These are phyloP conservation scores for Boletus rubropictus DNA, from an alignment of 768 basidiomycete species.

Conservation along the genomic window DNA sequence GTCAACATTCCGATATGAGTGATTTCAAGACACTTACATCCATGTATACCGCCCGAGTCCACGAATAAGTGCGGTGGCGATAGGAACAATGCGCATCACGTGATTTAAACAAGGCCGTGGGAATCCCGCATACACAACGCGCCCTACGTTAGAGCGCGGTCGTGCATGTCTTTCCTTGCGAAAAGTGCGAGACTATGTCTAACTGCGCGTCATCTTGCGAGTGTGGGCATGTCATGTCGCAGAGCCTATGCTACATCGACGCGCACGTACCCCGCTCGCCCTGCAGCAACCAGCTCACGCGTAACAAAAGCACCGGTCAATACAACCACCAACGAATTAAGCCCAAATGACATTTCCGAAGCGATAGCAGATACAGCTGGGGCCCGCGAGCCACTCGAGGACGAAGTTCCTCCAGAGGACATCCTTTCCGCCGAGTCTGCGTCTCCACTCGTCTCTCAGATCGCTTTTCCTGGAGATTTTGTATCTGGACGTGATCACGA, in stretches of 20 bases:
- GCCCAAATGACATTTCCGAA: constrained; percentile 16
- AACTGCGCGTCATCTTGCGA: constrained; percentile 6
- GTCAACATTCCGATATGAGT: no score
- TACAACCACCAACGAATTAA: constrained; percentile 24
- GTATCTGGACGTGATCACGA: constrained; percentile 15
- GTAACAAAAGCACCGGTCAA: constrained; percentile 29
- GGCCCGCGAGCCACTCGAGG: constrained; percentile 8
- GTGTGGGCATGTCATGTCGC: background rate
- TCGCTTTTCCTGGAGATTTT: constrained; percentile 28
- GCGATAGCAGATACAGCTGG: constrained; percentile 18
- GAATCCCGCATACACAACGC: no score
- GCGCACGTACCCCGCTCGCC: constrained; percentile 23
- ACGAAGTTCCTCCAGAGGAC: constrained; percentile 15
- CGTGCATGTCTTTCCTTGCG: constrained; percentile 21
- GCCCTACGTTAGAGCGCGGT: no score
- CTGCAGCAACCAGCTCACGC: constrained; percentile 17
- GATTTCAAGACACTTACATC: no score
- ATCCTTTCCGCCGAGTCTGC: constrained; percentile 8
- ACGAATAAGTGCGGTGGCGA: no score
- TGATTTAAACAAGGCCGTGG: no score
- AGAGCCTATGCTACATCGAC: constrained; percentile 21
- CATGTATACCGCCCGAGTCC: no score
- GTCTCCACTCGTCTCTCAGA: constrained; percentile 12
- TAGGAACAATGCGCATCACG: no score
- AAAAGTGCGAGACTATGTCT: constrained; percentile 8